Base-by-base conservation (phyloP, 2,329 filamentous ascomycete species). In the Neopestalotiopsis sp. region DNA sequence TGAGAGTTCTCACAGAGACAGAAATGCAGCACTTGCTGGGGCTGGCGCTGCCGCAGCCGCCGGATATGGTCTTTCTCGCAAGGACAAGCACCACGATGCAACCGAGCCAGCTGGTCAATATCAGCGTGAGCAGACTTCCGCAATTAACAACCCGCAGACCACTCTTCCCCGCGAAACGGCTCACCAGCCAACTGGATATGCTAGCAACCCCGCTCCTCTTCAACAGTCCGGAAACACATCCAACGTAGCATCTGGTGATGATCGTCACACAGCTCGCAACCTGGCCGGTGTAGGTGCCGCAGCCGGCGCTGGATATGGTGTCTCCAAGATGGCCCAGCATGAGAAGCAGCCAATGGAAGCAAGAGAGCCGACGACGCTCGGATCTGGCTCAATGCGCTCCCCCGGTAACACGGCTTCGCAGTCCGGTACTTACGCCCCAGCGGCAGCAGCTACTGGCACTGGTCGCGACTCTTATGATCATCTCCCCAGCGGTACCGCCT, bases 261-360 rank as follows among this genome's bases (percentile, higher is more conserved):
- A 34, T 24, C n/a, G n/a, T 60, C 17, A 24, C 1, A 17, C 57
- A 14, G 20, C 57, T 2, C 30, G n/a, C n/a, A 28, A 28, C 4
- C 34, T 65, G 12, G 62, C 42, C 52, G 62, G 62, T 49, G 24
- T 38, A 5, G 62, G 62, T 32, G 62, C 62, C 12, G 62, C 62
- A 13, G 62, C 61, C 20, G 61, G 61, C 28, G 61, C 42, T 30
- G 62, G 62, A 24, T 45, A 49, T 24, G 62, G 62, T 4, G 62
- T 20, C 3, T 65, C 62, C 1, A 24, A 30, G 20, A 17, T 58
- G 13, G 63, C 24, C 2, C 57, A 59, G 57, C 57, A 59, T 12
- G 30, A 32, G 49, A n/a, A 24, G 49, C 49, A 56, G 13, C 49
- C 17, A 7, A 56, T 56, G 6, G 20, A 56, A 2, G 17, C 20